These are phyloP conservation scores for Aureobasidium pullulans DNA, from an alignment of 2,329 filamentous ascomycete species.

Conservation along the genomic window DNA sequence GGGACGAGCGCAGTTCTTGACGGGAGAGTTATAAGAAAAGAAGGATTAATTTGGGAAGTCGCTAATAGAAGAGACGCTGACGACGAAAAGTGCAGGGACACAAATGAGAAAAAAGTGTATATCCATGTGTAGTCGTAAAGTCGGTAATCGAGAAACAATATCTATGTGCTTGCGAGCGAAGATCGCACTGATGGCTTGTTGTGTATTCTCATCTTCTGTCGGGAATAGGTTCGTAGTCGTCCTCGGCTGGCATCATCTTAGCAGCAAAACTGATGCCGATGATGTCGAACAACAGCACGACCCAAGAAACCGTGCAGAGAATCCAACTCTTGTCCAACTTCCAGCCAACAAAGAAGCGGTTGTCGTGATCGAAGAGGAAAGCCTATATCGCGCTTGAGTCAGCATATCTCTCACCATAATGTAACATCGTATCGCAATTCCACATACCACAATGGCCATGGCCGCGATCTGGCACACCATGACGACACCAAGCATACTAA, in stretches of 20 bases:
- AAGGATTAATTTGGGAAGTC: too few species aligned
- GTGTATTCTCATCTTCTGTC: background rate
- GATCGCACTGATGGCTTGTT: background rate
- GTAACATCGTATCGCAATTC: background rate
- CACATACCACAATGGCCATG: conserved; percentile 73
- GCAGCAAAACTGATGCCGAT: conserved; percentile 59
- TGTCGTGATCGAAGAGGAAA: conserved; percentile 75
- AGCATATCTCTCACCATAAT: background rate
- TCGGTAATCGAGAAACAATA: background rate
- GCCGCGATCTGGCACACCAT: conserved; percentile 64
- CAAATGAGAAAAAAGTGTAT: background rate
- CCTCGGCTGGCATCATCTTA: conserved; percentile 66
- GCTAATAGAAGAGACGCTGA: background rate
- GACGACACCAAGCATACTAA: conserved; percentile 56
- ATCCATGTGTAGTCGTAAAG: background rate
- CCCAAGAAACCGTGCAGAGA: conserved; percentile 56
- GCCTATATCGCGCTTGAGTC: conserved; percentile 45
- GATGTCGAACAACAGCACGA: conserved; percentile 45
- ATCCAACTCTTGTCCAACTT: conserved; percentile 71
- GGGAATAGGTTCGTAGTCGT: conserved; percentile 74
- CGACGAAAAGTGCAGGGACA: background rate
- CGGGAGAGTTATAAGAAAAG: conserved; percentile 17
- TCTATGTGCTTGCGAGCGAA: background rate
- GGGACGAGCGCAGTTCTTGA: conserved; percentile 26
- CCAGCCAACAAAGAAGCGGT: conserved; percentile 79